These are phyloP conservation scores for Nidula microcarpa DNA, from an alignment of 768 basidiomycete species.

Conservation along the genomic window DNA sequence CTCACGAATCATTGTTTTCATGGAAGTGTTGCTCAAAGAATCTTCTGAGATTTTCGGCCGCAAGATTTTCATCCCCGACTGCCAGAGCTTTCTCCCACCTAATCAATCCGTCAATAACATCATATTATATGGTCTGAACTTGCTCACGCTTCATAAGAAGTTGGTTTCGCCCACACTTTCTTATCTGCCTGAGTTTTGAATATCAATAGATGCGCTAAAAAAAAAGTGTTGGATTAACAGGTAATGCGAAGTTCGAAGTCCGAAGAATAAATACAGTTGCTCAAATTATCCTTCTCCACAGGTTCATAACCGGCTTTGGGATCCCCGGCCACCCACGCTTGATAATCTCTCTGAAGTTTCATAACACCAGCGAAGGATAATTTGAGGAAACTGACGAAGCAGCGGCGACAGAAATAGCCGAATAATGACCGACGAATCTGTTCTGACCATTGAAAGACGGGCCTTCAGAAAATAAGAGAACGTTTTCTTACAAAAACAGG, in stretches of 20 bases:
- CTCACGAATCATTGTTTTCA: conserved; percentile 76
- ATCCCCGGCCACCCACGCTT: conserved; percentile 56
- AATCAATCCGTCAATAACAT: too few species aligned
- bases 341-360: conserved; percentile 64
- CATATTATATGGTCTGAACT: too few species aligned
- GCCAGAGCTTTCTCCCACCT: conserved; percentile 70
- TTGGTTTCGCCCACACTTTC: conserved; percentile 60
- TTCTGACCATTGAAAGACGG: background rate
- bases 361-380: conserved; percentile 72
- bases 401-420: conserved; percentile 79
- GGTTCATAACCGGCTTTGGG: conserved; percentile 43
- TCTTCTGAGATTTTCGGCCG: conserved; percentile 66
- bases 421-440: conserved; percentile 76
- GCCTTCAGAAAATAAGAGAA: too few species aligned
- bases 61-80: conserved; percentile 66
- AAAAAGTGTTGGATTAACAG: background rate
- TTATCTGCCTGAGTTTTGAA: conserved; percentile 66
- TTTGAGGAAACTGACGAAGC: conserved; percentile 71
- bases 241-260: background rate
- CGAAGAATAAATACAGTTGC: conserved; percentile 31
- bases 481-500: conserved; percentile 22
- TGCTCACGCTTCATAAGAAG: conserved; percentile 58
- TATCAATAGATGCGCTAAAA: conserved; percentile 44
- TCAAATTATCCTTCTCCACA: conserved; percentile 50
- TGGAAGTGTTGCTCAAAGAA: conserved; percentile 90